These are phyloP conservation scores for Colletotrichum sp. DNA, from an alignment of 2,329 filamentous ascomycete species.

Conservation along the genomic window DNA sequence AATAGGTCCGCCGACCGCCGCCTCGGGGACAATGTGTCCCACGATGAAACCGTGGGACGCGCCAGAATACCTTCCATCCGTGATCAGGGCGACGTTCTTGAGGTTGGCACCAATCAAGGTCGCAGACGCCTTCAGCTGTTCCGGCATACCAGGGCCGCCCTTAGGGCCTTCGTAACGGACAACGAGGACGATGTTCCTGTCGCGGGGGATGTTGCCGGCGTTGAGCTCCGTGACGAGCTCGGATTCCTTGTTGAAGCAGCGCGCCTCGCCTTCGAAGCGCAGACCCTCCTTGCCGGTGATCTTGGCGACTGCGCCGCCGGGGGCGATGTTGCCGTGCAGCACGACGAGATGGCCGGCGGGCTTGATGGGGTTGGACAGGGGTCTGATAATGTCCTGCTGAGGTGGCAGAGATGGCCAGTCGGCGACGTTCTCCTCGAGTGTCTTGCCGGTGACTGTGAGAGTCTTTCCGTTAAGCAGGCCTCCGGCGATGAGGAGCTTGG, in stretches of 20 bases:
- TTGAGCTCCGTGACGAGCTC: constrained; percentile 80
- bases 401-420: constrained; percentile 78
- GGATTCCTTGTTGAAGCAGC: constrained; percentile 86
- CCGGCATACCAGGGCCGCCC: constrained; percentile 94
- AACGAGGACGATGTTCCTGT: constrained; percentile 84
- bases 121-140: constrained; percentile 86
- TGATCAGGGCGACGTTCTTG: constrained; percentile 87
- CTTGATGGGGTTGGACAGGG: constrained; percentile 77
- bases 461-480: constrained; percentile 79
- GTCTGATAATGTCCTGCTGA: constrained; percentile 82
- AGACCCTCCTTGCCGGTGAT: constrained; percentile 96
- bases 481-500: constrained; percentile 82
- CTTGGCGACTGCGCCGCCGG: constrained; percentile 89
- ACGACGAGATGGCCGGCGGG: constrained; percentile 86
- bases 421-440: constrained; percentile 80
- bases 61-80: constrained; percentile 88
- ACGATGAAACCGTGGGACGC: constrained; percentile 93
- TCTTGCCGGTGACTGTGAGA: constrained; percentile 83
- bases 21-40: constrained; percentile 90
- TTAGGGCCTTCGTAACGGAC: constrained; percentile 96
- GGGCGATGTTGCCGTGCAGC: constrained; percentile 84
- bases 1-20: constrained; percentile 86
- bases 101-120: constrained; percentile 93
- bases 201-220: constrained; percentile 58
- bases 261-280: constrained; percentile 78